Evolutionary conservation across 495 filamentous ascomycete genomes (phyloP).

Genomic region (Xylona heveae): DNA sequence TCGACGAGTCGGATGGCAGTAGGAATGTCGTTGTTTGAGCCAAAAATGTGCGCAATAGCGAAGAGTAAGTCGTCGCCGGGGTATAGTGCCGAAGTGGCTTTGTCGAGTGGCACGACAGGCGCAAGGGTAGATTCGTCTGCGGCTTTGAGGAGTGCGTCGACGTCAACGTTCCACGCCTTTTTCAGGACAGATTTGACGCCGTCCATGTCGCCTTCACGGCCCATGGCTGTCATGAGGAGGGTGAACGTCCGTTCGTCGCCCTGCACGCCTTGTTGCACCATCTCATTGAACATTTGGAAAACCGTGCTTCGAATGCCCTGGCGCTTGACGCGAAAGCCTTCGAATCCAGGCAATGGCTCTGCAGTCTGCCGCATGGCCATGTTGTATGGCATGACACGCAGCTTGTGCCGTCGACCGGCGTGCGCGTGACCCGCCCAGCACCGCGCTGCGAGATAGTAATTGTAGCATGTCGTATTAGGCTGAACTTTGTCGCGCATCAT

Average conservation of each 20-base stretch:
- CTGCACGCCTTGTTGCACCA: slow-evolving; percentile 22
- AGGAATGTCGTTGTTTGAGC: slow-evolving; percentile 31
- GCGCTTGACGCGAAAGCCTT: slow-evolving; percentile 9
- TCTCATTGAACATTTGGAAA: slow-evolving; percentile 23
- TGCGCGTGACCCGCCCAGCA: slow-evolving; percentile 20
- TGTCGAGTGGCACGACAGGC: slow-evolving; percentile 8
- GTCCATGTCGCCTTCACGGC: slow-evolving; percentile 28
- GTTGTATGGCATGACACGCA: slow-evolving; percentile 20
- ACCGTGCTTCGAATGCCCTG: slow-evolving; percentile 9
- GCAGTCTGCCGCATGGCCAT: slow-evolving; percentile 2
- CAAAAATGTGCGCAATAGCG: slow-evolving; percentile 35
- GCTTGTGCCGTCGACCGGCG: slow-evolving; percentile 17
- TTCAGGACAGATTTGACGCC: slow-evolving; percentile 26
- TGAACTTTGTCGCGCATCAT: slow-evolving; percentile 18
- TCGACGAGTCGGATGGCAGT: slow-evolving; percentile 27
- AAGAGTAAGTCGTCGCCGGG: slow-evolving; percentile 31
- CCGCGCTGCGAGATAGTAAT: slow-evolving; percentile 27
- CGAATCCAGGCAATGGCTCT: slow-evolving; percentile 1
- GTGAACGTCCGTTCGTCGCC: slow-evolving; percentile 34
- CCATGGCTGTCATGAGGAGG: slow-evolving; percentile 31
- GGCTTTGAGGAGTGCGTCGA: slow-evolving; percentile 17
- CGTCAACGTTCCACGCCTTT: slow-evolving; percentile 36
- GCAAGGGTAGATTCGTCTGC: slow-evolving; percentile 8
- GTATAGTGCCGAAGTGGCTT: slow-evolving; percentile 26
- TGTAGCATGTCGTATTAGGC: slow-evolving; percentile 35